Evolutionary conservation across 345 rosid species (phyloP).

Genomic region (Citrus australasica): DNA sequence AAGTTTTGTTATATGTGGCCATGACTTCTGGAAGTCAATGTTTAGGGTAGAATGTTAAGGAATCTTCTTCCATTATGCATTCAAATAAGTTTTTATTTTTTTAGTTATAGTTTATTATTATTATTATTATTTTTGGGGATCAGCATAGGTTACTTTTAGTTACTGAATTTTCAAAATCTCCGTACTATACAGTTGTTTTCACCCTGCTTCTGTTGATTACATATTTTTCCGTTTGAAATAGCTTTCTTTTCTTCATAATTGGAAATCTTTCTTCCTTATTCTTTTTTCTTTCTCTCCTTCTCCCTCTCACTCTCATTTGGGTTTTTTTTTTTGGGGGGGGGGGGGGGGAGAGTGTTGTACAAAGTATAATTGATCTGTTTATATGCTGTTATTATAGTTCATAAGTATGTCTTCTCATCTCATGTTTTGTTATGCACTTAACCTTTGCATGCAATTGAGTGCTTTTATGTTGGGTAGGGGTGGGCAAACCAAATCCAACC

Average conservation of each 20-base stretch:
- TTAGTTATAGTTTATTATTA: background rate
- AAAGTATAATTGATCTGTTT: background rate
- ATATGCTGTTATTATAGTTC: background rate
- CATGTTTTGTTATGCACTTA: background rate
- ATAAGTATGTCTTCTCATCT: background rate
- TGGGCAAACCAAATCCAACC: no score
- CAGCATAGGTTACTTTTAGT: background rate
- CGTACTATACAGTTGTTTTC: background rate
- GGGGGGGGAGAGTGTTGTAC: background rate
- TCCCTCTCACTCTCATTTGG: no score
- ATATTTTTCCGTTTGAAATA: background rate
- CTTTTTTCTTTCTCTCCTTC: no score
- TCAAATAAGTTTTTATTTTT: background rate
- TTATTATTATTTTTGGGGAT: no score
- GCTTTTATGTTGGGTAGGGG: background rate
- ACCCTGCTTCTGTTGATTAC: background rate
- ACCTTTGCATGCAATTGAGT: background rate
- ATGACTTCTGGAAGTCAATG: background rate
- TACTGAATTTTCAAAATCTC: background rate
- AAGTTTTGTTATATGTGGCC: background rate
- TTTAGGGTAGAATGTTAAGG: background rate
- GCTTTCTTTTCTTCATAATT: background rate
- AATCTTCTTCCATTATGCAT: background rate
- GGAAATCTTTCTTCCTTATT: background rate
- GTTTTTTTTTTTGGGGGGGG: no score